Conservation (phyloP, 2,329 filamentous ascomycete species). For the Alternaria arbusti region DNA sequence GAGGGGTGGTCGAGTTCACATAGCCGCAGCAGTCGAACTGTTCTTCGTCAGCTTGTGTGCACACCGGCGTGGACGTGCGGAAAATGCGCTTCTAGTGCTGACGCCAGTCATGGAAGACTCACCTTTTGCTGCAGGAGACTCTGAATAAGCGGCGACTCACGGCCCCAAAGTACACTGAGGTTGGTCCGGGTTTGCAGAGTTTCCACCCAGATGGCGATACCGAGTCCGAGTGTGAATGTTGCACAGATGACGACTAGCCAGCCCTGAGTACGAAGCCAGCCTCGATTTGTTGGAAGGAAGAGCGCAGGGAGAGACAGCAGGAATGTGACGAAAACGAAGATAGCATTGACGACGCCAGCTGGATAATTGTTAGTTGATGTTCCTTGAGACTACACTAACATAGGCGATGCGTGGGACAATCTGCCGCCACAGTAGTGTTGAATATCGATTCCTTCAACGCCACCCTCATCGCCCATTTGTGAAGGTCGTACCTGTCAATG, state of each 20-base stretch:
- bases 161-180: constrained; percentile 66
- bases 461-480: neutral
- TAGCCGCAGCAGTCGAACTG: constrained; percentile 85
- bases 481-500: constrained; percentile 57
- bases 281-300: constrained; percentile 67
- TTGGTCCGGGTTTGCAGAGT: constrained; percentile 72
- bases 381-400: neutral
- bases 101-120: constrained; percentile 35
- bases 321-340: constrained; percentile 75
- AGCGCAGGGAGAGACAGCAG: constrained; percentile 73
- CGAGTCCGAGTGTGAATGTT: constrained; percentile 68
- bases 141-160: constrained; percentile 64
- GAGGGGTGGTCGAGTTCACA: constrained; percentile 72
- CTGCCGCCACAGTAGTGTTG: constrained; percentile 29
- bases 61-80: constrained; percentile 3
- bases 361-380: constrained; percentile 27
- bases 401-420: constrained; percentile 19
- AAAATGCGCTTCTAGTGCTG: constrained; percentile 2
- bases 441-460: constrained; percentile 18
- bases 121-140: constrained; percentile 74
- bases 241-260: constrained; percentile 71
- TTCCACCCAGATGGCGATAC: constrained; percentile 68
- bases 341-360: constrained; percentile 75
- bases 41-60: constrained; percentile 25
- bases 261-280: constrained; percentile 73